phyloP scores from a whole-genome alignment of 345 rosid species.

The Toxicodendron radicans region DNA sequence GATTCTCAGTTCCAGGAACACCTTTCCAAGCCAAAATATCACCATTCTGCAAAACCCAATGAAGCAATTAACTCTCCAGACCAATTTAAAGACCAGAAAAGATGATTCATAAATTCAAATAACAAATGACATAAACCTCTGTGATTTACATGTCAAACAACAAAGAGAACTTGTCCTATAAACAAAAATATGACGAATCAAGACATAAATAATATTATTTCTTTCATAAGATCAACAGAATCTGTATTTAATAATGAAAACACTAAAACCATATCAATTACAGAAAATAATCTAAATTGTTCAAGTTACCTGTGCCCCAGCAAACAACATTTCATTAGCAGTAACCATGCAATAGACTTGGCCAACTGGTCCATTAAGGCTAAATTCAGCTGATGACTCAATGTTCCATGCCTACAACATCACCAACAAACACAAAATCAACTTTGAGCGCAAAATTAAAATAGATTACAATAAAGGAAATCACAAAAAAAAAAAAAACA shows the following conservation, averaged over 20 bases:
- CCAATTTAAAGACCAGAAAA: not conserved
- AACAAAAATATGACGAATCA: not conserved
- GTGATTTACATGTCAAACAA: not conserved
- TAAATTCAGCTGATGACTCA: conserved; percentile 32
- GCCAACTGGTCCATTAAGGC: conserved; percentile 45
- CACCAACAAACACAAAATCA: conserved; percentile 1
- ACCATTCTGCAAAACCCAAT: conserved; percentile 6
- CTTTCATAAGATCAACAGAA: too few species aligned
- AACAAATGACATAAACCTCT: not conserved
- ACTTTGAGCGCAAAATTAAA: not conserved
- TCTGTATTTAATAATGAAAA: too few species aligned
- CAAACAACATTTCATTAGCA: conserved; percentile 43
- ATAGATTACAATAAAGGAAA: not conserved
- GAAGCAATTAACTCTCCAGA: not conserved
- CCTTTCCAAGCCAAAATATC: conserved; percentile 14
- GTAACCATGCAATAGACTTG: conserved; percentile 33
- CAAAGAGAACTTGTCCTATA: not conserved
- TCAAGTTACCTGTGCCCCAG: conserved; percentile 53
- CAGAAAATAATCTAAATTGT: not conserved
- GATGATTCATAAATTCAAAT: not conserved
- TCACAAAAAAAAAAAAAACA: too few species aligned
- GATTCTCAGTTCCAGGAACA: not conserved
- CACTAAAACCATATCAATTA: not conserved
- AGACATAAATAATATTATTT: too few species aligned
- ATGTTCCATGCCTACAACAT: conserved; percentile 32